Conservation (phyloP, 345 rosid genomes). For the Corymbia maculata region DNA sequence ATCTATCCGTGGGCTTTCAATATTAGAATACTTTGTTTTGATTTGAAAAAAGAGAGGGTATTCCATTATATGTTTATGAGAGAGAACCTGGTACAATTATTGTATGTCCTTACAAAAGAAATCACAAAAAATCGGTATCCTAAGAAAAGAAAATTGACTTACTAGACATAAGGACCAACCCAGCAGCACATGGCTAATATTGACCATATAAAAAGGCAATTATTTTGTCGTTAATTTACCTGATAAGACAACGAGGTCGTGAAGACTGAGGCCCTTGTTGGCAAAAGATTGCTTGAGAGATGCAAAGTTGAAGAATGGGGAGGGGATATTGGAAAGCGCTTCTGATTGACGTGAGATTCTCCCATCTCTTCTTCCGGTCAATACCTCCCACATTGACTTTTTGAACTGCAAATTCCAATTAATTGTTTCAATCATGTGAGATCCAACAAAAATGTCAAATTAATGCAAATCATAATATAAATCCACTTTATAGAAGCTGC, state of each 20-base stretch:
- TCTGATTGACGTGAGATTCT: conserved; percentile 10
- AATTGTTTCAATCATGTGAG: not conserved
- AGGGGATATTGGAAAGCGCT: conserved; percentile 17
- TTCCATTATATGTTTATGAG: not conserved
- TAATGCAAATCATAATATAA: not conserved
- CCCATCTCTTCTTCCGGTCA: conserved; percentile 41
- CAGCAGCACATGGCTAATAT: not conserved
- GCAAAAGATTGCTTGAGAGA: conserved; percentile 20
- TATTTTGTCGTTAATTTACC: conserved; percentile 2
- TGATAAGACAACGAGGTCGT: conserved; percentile 37
- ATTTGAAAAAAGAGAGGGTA: not conserved
- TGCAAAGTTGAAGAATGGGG: conserved; percentile 17
- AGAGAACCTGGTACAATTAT: not conserved
- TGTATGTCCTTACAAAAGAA: not conserved
- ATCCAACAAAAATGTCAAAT: not conserved
- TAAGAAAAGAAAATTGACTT: not conserved
- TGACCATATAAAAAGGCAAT: not conserved
- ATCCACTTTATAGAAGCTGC: not conserved
- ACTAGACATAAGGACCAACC: not conserved
- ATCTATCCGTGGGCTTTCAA: too few relatives aligned
- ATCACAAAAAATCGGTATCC: not conserved
- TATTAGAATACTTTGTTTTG: too few relatives aligned
- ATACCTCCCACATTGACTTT: conserved; percentile 29
- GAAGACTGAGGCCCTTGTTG: conserved; percentile 20
- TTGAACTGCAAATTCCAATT: conserved; percentile 9